phyloP scores from a whole-genome alignment of 2,329 filamentous ascomycete species.

The Fusarium beomiforme region DNA sequence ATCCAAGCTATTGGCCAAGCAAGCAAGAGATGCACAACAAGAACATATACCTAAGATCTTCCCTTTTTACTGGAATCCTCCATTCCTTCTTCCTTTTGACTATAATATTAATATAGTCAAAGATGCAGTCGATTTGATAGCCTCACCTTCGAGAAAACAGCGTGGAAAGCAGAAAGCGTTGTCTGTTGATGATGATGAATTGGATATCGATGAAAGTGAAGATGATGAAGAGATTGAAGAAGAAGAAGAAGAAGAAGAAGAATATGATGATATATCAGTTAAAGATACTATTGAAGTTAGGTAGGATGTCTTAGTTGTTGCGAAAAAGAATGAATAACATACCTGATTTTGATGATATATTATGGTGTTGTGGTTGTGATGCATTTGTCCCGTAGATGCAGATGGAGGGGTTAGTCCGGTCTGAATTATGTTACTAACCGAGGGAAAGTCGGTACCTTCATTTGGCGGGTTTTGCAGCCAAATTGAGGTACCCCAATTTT shows the following conservation, averaged over 20 bases:
- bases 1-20: neutral
- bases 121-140: neutral
- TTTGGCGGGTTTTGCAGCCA: too few relatives aligned
- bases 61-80: neutral
- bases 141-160: neutral
- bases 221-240: neutral
- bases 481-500: too few relatives aligned
- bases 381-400: too few relatives aligned
- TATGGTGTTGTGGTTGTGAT: too few relatives aligned
- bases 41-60: neutral
- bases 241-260: too few relatives aligned
- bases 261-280: too few relatives aligned
- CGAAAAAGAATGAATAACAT: too few relatives aligned
- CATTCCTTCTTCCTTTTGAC: neutral
- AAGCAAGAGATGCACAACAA: neutral
- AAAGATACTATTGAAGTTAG: too few relatives aligned
- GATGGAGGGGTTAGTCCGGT: too few relatives aligned
- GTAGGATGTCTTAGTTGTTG: neutral
- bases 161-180: neutral
- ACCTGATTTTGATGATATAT: too few relatives aligned
- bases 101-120: neutral
- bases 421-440: too few relatives aligned
- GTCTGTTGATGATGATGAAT: neutral
- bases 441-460: too few relatives aligned
- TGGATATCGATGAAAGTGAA: neutral